Evolutionary conservation across 192 early-diverging fungal species (phyloP).

Genomic region (Backusella luteola): DNA sequence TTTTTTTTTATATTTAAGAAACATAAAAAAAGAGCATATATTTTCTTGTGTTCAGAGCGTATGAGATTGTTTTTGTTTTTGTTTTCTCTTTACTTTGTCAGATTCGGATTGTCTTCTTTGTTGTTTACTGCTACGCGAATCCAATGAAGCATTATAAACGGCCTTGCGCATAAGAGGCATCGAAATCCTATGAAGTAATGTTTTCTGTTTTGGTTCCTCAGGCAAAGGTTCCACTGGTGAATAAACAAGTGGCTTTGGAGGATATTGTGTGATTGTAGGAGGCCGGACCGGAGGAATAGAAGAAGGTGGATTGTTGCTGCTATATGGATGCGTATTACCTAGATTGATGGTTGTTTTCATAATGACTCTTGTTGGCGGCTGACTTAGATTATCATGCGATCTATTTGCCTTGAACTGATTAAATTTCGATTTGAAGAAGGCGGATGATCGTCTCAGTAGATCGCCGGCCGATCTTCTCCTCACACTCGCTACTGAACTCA

Average conservation of each 20-base stretch:
- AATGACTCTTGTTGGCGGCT: not conserved
- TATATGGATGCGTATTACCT: slow-evolving; percentile 11
- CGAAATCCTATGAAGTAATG: slow-evolving; percentile 17
- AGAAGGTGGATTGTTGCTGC: slow-evolving; percentile 8
- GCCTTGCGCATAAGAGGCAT: slow-evolving; percentile 11
- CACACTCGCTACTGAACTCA: not conserved
- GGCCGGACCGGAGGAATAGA: slow-evolving; percentile 11
- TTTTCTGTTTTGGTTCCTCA: not conserved
- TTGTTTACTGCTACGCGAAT: not conserved
- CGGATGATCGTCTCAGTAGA: slow-evolving; percentile 24
- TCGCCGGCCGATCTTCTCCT: slow-evolving; percentile 18
- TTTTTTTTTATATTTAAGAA: not conserved
- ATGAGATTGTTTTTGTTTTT: slow-evolving; percentile 1
- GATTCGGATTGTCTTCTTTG: slow-evolving; percentile 4
- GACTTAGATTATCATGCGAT: slow-evolving; percentile 16
- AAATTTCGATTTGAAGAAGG: slow-evolving; percentile 20
- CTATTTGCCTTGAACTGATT: slow-evolving; percentile 2
- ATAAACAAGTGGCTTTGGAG: slow-evolving; percentile 27
- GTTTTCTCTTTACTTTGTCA: slow-evolving; percentile 1
- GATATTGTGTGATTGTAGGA: slow-evolving; percentile 26
- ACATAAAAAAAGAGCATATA: slow-evolving; percentile 2
- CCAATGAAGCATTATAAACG: not conserved
- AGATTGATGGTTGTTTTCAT: slow-evolving; percentile 6
- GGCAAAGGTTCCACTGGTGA: slow-evolving; percentile 22
- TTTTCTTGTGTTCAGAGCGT: not conserved